Evolutionary conservation across 2,329 filamentous ascomycete species (phyloP).

Genomic region (Sporothrix euskadiensis): DNA sequence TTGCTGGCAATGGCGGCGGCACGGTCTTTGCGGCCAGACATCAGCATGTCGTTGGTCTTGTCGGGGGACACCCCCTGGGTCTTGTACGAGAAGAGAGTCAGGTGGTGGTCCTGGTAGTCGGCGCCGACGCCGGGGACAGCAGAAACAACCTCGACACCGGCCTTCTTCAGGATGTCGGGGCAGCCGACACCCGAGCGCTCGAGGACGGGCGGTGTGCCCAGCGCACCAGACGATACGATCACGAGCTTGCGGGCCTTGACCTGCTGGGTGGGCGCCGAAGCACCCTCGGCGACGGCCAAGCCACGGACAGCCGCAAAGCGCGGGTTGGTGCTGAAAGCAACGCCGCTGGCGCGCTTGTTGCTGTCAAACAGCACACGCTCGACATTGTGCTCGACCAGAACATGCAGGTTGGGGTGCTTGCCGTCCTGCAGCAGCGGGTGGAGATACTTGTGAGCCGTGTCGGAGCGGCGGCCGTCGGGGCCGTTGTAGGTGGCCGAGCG

Average conservation of each 20-base stretch:
- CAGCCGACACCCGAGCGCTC: constrained; percentile 64
- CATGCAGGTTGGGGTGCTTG: constrained; percentile 39
- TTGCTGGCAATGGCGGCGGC: constrained; percentile 34
- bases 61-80: constrained; percentile 44
- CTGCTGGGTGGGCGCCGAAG: constrained; percentile 38
- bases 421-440: constrained; percentile 38
- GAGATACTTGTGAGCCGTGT: constrained; percentile 38
- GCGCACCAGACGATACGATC: constrained; percentile 50
- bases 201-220: constrained; percentile 57
- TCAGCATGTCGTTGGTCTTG: constrained; percentile 46
- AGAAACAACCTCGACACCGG: constrained; percentile 50
- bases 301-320: neutral
- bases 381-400: constrained; percentile 40
- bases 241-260: constrained; percentile 58
- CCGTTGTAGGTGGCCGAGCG: neutral
- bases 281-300: neutral
- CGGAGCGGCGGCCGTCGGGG: constrained; percentile 37
- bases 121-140: constrained; percentile 55
- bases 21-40: constrained; percentile 33
- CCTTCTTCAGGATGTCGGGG: constrained; percentile 45
- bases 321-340: constrained; percentile 52
- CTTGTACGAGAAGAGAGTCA: constrained; percentile 53
- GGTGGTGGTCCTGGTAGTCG: constrained; percentile 57
- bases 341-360: constrained; percentile 40
- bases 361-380: constrained; percentile 54